Conservation (phyloP, 1,284 basidiomycete genomes). For the Tilletiaria anomala region DNA sequence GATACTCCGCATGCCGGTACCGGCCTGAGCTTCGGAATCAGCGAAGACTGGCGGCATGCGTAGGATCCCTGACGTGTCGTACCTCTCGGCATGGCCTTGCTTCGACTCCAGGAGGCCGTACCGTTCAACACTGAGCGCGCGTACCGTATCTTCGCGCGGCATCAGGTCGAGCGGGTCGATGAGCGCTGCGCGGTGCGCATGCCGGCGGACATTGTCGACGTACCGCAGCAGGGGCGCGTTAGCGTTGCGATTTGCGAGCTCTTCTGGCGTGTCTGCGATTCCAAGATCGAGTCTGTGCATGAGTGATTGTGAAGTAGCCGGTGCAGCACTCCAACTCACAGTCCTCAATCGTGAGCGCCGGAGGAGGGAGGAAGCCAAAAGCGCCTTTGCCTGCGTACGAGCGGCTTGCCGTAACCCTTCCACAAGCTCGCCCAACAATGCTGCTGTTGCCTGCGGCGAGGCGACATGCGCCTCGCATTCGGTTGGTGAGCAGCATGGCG, state of each 20-base stretch:
- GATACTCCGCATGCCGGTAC: constrained; percentile 11
- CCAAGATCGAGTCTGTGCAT: too few species aligned
- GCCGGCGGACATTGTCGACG: constrained; percentile 60
- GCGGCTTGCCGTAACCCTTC: too few species aligned
- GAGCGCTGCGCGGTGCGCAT: constrained; percentile 50
- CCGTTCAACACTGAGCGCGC: not conserved
- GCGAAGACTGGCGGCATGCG: constrained; percentile 19
- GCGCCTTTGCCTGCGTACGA: constrained; percentile 1
- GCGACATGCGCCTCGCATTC: too few species aligned
- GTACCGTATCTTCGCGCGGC: constrained; percentile 52
- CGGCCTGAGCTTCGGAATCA: constrained; percentile 17
- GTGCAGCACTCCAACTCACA: too few species aligned
- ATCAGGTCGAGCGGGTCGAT: constrained; percentile 76
- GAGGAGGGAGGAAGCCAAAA: constrained; percentile 1
- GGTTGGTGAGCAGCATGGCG: too few species aligned
- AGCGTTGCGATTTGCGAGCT: constrained; percentile 57
- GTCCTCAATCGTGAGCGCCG: constrained; percentile 1
- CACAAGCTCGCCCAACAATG: too few species aligned
- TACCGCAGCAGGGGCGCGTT: constrained; percentile 71
- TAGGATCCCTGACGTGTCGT: constrained; percentile 7
- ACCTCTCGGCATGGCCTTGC: not conserved
- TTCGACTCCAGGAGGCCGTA: not conserved
- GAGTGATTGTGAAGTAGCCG: not conserved
- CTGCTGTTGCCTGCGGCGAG: too few species aligned
- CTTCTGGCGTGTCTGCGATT: constrained; percentile 43